Percentiles rank a stretch among this genome's conserved stretches.
Evolutionary conservation across 768 basidiomycete species (phyloP).

Genomic region (Boletus insuetus): DNA sequence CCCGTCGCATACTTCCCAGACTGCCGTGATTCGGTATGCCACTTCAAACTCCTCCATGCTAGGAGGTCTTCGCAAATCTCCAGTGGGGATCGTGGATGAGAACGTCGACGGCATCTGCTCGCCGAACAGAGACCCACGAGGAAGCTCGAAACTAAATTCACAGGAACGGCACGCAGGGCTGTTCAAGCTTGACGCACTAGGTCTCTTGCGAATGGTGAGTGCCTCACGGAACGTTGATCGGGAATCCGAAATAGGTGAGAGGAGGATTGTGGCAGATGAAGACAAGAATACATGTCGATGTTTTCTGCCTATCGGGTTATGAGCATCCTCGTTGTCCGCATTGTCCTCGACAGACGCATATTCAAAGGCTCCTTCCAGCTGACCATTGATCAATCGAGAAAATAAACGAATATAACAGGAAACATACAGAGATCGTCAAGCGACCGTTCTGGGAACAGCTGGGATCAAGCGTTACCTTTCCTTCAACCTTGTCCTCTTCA

Average conservation of each 20-base stretch:
- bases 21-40: conserved; percentile 51
- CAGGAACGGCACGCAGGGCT: conserved; percentile 31
- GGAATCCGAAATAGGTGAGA: conserved; percentile 31
- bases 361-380: conserved; percentile 66
- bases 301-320: conserved; percentile 21
- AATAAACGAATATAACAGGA: not conserved
- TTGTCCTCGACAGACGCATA: conserved; percentile 35
- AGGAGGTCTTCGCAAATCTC: conserved; percentile 23
- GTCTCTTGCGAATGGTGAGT: conserved; percentile 45
- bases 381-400: conserved; percentile 4
- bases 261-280: conserved; percentile 42
- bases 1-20: conserved; percentile 55
- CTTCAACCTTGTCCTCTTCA: conserved; percentile 57
- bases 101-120: conserved; percentile 67
- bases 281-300: conserved; percentile 49
- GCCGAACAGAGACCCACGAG: conserved; percentile 44
- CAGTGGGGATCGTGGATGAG: conserved; percentile 35
- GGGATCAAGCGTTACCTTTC: conserved; percentile 56
- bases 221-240: conserved; percentile 27
- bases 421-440: conserved; percentile 52
- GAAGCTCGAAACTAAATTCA: conserved; percentile 57
- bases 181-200: conserved; percentile 42
- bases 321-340: conserved; percentile 16
- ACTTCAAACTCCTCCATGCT: conserved; percentile 41
- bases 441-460: conserved; percentile 52